A percentile compares a stretch with the other conserved stretches of the same genome.
Conservation (phyloP, 148 eudicot genomes). For the Pouteria glomerata region DNA sequence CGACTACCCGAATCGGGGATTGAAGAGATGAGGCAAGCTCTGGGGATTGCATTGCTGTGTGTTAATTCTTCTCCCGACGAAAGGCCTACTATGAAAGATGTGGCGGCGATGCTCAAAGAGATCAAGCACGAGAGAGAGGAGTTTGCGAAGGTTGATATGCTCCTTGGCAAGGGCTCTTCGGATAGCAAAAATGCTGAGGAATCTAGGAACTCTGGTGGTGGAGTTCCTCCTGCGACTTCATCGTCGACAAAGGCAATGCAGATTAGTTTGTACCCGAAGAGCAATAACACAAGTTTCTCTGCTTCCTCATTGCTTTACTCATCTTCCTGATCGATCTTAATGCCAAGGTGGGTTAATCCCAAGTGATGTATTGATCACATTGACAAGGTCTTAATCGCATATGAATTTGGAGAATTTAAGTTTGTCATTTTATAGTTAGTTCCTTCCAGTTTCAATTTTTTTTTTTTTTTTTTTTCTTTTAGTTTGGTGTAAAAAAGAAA, state of each 20-base stretch:
- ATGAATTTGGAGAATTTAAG: background rate
- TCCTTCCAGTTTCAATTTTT: background rate
- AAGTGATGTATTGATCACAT: conserved; percentile 11
- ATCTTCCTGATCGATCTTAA: conserved; percentile 34
- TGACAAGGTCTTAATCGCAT: background rate
- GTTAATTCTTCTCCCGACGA: conserved; percentile 60
- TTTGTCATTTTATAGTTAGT: background rate
- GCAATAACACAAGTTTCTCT: conserved; percentile 63
- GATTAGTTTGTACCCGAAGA: conserved; percentile 23
- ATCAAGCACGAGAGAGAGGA: conserved; percentile 71
- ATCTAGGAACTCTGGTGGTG: conserved; percentile 13
- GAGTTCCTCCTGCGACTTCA: conserved; percentile 28
- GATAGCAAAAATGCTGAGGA: background rate
- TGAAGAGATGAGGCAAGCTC: conserved; percentile 68
- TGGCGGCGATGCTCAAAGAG: conserved; percentile 84
- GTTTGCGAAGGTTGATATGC: conserved; percentile 43
- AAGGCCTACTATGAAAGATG: conserved; percentile 82
- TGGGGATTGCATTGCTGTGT: conserved; percentile 72
- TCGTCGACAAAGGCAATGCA: conserved; percentile 22
- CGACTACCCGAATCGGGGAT: conserved; percentile 57
- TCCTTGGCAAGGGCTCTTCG: conserved; percentile 42
- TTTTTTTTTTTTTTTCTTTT: too few relatives aligned
- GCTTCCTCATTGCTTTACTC: conserved; percentile 72
- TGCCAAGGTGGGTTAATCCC: conserved; percentile 20
- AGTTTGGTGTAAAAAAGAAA: conserved; percentile 22